Percentiles rank a stretch among this genome's conserved stretches.
phyloP scores from a whole-genome alignment of 179 eudicot genomes.

The Gypsophila paniculata region DNA sequence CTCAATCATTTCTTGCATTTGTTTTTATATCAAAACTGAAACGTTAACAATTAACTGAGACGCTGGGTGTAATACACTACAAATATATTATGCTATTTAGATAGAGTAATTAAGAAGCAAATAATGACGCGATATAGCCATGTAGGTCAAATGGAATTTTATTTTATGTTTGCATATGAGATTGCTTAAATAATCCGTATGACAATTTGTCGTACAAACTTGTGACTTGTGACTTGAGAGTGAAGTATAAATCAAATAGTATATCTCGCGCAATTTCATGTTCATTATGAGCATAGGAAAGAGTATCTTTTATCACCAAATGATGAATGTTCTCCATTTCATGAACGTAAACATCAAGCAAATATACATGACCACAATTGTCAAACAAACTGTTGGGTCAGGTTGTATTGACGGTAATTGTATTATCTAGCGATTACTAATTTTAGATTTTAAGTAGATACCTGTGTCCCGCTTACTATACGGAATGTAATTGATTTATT shows the following conservation, averaged over 20 bases:
- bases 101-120: conserved; percentile 12
- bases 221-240: conserved; percentile 25
- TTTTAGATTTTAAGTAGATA: not conserved
- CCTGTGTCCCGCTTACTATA: no score
- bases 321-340: conserved; percentile 32
- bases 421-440: not conserved
- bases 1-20: no score
- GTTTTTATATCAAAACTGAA: no score
- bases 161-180: conserved; percentile 22
- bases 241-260: conserved; percentile 27
- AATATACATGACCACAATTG: not conserved
- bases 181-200: conserved; percentile 18
- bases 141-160: not conserved
- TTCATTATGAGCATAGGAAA: conserved; percentile 11
- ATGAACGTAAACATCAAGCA: conserved; percentile 16
- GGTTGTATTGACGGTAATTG: not conserved
- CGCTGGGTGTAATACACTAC: not conserved
- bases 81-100: not conserved
- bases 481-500: no score
- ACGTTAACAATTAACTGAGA: no score
- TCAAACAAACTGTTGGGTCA: not conserved
- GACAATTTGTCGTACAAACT: conserved; percentile 14
- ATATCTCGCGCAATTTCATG: conserved; percentile 2
- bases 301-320: conserved; percentile 18
- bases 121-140: conserved; percentile 10